Evolutionary conservation across 225 moss, liverwort and hornwort species (phyloP).

Genomic region (Thuidium tamariscinum): DNA sequence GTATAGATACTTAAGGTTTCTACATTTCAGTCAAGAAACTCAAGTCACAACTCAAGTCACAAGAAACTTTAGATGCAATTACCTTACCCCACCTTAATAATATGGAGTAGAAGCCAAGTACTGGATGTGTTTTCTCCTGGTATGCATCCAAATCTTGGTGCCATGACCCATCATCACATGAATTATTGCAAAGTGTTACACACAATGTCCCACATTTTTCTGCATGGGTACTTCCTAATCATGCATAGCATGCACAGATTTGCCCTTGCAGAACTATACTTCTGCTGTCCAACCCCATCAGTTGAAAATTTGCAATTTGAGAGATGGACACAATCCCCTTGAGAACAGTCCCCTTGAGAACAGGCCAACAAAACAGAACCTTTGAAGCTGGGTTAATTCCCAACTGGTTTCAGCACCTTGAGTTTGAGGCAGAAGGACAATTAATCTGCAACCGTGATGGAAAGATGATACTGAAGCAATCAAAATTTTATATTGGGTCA

Average conservation of each 20-base stretch:
- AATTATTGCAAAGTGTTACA: neutral
- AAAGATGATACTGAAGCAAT: neutral
- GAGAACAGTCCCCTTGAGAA: no score
- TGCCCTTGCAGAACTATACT: neutral
- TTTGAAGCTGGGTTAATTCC: no score
- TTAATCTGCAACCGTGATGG: neutral
- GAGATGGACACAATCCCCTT: no score
- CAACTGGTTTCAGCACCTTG: neutral
- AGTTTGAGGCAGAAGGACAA: no score
- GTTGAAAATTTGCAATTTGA: neutral
- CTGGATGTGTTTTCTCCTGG: no score
- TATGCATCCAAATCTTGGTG: neutral
- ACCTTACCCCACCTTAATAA: neutral
- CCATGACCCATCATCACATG: neutral
- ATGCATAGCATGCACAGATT: neutral
- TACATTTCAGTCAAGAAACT: neutral
- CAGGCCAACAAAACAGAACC: neutral
- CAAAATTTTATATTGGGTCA: neutral
- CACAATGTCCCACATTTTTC: neutral
- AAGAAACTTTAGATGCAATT: neutral
- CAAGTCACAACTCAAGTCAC: no score
- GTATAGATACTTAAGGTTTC: neutral
- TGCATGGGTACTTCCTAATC: neutral
- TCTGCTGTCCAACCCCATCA: neutral
- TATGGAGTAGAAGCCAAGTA: neutral